A percentile compares a stretch with the other conserved stretches of the same genome.
Evolutionary conservation across 257 asterid genomes (phyloP).

Genomic region (Capsicum rhomboideum): DNA sequence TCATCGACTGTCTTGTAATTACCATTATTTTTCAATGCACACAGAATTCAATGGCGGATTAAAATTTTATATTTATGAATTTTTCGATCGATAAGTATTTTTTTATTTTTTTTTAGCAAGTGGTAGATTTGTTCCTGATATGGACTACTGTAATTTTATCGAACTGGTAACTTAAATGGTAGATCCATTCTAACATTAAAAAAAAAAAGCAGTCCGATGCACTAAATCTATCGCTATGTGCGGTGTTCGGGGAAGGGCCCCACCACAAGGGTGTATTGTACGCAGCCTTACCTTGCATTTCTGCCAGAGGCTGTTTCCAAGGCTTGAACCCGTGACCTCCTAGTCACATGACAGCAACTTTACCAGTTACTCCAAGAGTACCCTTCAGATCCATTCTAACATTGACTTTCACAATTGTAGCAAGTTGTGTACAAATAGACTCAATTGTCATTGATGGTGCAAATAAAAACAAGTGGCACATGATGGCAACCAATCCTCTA

Average conservation of each 20-base stretch:
- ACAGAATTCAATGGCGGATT: accelerated
- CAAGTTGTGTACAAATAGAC: background rate
- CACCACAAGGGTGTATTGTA: too few species aligned
- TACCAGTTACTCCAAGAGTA: too few species aligned
- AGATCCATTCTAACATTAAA: background rate
- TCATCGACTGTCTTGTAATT: background rate
- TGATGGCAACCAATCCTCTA: background rate
- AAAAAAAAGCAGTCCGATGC: too few species aligned
- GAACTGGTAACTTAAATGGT: background rate
- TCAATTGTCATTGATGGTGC: background rate
- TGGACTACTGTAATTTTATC: background rate
- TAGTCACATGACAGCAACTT: too few species aligned
- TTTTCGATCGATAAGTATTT: background rate
- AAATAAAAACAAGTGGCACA: background rate
- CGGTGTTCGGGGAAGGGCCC: too few species aligned
- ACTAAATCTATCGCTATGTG: too few species aligned
- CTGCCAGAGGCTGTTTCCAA: too few species aligned
- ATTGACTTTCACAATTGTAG: background rate
- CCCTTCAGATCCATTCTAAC: too few species aligned
- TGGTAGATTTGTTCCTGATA: accelerated
- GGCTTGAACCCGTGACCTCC: too few species aligned
- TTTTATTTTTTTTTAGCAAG: background rate
- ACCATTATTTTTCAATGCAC: background rate
- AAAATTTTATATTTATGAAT: background rate
- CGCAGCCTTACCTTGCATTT: too few species aligned